These are phyloP conservation scores for Ophiostoma himal-ulmi DNA, from an alignment of 2,329 filamentous ascomycete species.

Conservation along the genomic window DNA sequence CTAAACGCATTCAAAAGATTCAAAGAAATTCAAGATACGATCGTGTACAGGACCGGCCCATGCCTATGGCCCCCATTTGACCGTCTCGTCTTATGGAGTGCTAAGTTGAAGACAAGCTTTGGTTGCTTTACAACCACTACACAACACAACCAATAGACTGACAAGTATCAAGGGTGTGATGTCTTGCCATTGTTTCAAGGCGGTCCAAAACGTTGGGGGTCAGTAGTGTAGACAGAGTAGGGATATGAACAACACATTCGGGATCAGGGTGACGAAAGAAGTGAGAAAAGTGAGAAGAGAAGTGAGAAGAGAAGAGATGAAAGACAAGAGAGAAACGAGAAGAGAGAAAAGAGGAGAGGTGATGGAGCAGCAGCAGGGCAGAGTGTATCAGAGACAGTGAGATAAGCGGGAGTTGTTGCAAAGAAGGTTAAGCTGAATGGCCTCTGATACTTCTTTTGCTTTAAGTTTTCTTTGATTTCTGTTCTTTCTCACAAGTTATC, in stretches of 20 bases:
- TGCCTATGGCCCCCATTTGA: not conserved
- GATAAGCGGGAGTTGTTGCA: not conserved
- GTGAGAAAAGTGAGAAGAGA: not conserved
- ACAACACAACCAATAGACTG: not conserved
- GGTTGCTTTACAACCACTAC: too few relatives aligned
- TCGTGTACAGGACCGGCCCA: not conserved
- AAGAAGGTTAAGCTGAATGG: not conserved
- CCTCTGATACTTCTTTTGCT: not conserved
- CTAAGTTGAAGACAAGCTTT: not conserved
- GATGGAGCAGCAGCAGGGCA: not conserved
- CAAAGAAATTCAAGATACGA: not conserved
- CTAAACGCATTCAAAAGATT: not conserved
- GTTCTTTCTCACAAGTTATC: not conserved
- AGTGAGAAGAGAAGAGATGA: not conserved
- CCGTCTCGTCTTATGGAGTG: not conserved
- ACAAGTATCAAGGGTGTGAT: not conserved
- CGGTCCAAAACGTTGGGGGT: not conserved
- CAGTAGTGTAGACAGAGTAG: too few relatives aligned
- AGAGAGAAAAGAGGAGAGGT: not conserved
- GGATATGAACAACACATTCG: too few relatives aligned
- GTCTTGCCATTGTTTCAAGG: not conserved
- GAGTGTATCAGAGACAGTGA: not conserved
- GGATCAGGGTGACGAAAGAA: not conserved
- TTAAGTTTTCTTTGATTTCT: not conserved
- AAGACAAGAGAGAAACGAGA: not conserved